These are phyloP conservation scores for Aspergillus udagawae DNA, from an alignment of 2,329 filamentous ascomycete genomes.

Conservation along the genomic window DNA sequence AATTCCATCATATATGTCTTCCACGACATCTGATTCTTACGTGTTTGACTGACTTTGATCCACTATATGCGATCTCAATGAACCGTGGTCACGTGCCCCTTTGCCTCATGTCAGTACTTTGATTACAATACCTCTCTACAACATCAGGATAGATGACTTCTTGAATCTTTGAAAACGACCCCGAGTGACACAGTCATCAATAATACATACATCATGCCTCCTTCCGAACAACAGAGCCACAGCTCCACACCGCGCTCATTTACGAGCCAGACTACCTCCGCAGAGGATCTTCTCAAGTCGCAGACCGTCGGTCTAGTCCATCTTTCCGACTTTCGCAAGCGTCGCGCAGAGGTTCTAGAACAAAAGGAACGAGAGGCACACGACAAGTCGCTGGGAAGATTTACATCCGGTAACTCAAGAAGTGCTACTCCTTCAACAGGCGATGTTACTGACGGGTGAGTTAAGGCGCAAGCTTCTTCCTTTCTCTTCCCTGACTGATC, in stretches of 20 bases:
- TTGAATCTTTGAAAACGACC: background rate
- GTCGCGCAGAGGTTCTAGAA: constrained; percentile 89
- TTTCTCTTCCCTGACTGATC: constrained; percentile 43
- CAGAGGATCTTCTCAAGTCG: constrained; percentile 76
- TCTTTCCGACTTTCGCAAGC: constrained; percentile 91
- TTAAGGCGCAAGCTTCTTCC: constrained; percentile 14
- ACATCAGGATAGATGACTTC: background rate
- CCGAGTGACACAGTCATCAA: background rate
- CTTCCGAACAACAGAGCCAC: constrained; percentile 36
- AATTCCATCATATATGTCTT: background rate
- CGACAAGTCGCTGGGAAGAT: constrained; percentile 52
- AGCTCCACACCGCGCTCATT: constrained; percentile 55
- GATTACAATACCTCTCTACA: background rate
- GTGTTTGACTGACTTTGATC: background rate
- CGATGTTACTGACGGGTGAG: constrained; percentile 57
- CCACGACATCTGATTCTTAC: background rate
- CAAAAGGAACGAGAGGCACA: constrained; percentile 78
- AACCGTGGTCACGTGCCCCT: constrained; percentile 10
- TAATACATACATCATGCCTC: constrained; percentile 12
- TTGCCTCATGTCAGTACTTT: constrained; percentile 8
- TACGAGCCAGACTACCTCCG: constrained; percentile 69
- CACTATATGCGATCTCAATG: background rate
- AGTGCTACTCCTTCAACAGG: constrained; percentile 47
- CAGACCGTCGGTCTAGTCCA: constrained; percentile 88
- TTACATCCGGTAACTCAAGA: constrained; percentile 44